Conservation (phyloP, 1,284 basidiomycete genomes). For the Cryptococcus sp. region DNA sequence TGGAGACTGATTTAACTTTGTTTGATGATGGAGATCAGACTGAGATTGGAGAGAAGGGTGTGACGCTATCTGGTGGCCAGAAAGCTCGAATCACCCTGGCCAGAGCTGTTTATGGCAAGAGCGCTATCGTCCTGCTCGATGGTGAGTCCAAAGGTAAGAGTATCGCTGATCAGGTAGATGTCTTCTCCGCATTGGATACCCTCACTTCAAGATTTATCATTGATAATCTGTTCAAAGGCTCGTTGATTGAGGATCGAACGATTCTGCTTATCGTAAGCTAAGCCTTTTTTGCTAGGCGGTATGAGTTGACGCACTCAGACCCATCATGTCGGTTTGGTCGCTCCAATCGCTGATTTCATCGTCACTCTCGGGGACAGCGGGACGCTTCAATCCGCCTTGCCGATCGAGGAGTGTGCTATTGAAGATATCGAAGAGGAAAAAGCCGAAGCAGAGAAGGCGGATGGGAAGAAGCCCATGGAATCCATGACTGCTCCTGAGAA, state of each 20-base stretch:
- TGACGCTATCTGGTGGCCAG: slow-evolving; percentile 57
- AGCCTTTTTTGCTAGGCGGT: background rate
- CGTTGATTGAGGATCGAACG: slow-evolving; percentile 64
- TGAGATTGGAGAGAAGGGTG: slow-evolving; percentile 53
- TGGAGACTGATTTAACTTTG: slow-evolving; percentile 60
- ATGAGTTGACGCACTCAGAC: slow-evolving; percentile 50
- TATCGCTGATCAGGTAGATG: slow-evolving; percentile 53
- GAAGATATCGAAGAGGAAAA: slow-evolving; percentile 28
- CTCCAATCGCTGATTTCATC: slow-evolving; percentile 60
- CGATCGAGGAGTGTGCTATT: slow-evolving; percentile 23
- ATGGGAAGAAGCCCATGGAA: slow-evolving; percentile 40
- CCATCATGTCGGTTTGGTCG: slow-evolving; percentile 65
- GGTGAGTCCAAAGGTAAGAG: slow-evolving; percentile 22
- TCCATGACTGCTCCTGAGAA: slow-evolving; percentile 36
- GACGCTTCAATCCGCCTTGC: slow-evolving; percentile 41
- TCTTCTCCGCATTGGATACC: slow-evolving; percentile 52
- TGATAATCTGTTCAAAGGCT: slow-evolving; percentile 66
- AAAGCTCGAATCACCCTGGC: slow-evolving; percentile 67
- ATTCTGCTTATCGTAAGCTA: slow-evolving; percentile 65
- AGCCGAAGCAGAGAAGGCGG: slow-evolving; percentile 32
- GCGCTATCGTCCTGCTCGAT: slow-evolving; percentile 58
- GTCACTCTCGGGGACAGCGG: slow-evolving; percentile 58
- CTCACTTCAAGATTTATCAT: slow-evolving; percentile 72
- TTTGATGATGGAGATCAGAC: slow-evolving; percentile 70
- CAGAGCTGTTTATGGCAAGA: slow-evolving; percentile 62